Evolutionary conservation across 108 stramenopile species (phyloP).

Genomic region (Nannochloropsis gaditana): DNA sequence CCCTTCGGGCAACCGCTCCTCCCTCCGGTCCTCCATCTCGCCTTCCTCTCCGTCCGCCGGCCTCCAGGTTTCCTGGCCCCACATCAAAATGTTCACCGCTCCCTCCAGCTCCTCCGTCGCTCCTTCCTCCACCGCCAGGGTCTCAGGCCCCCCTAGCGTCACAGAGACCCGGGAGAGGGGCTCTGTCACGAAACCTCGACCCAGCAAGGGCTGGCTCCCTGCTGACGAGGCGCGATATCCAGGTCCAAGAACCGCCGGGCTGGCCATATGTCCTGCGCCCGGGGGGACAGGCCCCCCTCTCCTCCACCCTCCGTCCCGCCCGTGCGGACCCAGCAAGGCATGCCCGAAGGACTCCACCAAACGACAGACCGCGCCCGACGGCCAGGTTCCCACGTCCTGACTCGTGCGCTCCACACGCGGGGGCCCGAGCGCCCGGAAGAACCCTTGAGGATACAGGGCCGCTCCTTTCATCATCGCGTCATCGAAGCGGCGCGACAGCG

Average conservation of each 20-base stretch:
- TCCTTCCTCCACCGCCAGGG: not conserved
- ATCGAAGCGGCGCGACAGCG: not conserved
- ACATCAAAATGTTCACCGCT: not conserved
- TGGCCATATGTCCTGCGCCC: too few relatives aligned
- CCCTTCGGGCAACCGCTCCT: not conserved
- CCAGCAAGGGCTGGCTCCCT: not conserved
- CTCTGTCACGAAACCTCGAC: not conserved
- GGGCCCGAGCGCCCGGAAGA: not conserved
- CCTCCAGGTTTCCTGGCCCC: not conserved
- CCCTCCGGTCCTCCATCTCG: not conserved
- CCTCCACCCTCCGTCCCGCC: not conserved
- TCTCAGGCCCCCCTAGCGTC: not conserved
- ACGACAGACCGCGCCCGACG: not conserved
- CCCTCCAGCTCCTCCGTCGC: not conserved
- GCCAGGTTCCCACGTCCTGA: not conserved
- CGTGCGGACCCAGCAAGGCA: not conserved
- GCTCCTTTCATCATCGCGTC: not conserved
- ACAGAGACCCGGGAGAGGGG: not conserved
- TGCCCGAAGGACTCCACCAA: not conserved
- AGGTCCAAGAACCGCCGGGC: not conserved
- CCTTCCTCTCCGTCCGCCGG: not conserved
- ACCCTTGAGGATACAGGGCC: not conserved
- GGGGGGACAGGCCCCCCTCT: not conserved
- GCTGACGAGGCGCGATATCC: not conserved
- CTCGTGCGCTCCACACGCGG: not conserved